Evolutionary conservation across 192 early-diverging fungal species (phyloP), one percentile per base, ranked within the genome.

Genomic region (Coemansia sp.): DNA sequence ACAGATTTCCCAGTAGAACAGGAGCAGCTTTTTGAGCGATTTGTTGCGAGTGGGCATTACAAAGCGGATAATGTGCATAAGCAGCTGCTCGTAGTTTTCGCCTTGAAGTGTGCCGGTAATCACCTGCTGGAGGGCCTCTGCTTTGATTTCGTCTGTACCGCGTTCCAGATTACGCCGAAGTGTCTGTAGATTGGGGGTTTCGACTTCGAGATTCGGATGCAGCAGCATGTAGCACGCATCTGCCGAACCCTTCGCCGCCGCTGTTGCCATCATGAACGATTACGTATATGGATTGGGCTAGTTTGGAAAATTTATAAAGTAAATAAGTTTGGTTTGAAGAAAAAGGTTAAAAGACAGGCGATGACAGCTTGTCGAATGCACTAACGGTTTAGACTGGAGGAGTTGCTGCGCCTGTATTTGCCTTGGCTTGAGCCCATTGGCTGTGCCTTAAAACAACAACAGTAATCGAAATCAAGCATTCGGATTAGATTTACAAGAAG

Each of bases 11-110:
- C 94, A 95, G 84, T 97, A 99, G 63, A 97, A 87, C 60, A 96
- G 89, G 54, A 96, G 85, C 40, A 99, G 85, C 80, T 99, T 99
- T 87, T 99, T 99, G 48, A 99, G 88, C 69, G 86, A 73, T 83
- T 99, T 99, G 87, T 94, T 94, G 76, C 92, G 94, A 20, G 91
- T 92, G 29, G 96, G 97, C 87, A 97, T 88, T 30, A 97, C 92
- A 76, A 97, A 97, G 60, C 95, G 94, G 82, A 99, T 99, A 70
- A 99, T 89, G 74, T 96, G 95, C 93, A 99, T 95, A 52, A 99
- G 87, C 45, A 99, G 85, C 73, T 89, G 85, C 48, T 90, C 88
- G 73, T 89, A 85, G 32, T 92, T 90, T 68, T 99, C 96, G 42
- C 97, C 97, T 71, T 97, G 95, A 33, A 97, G 75, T 87, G 96